Evolutionary conservation across 352 stramenopile genomes (phyloP).

Genomic region (Globisporangium spiculum): DNA sequence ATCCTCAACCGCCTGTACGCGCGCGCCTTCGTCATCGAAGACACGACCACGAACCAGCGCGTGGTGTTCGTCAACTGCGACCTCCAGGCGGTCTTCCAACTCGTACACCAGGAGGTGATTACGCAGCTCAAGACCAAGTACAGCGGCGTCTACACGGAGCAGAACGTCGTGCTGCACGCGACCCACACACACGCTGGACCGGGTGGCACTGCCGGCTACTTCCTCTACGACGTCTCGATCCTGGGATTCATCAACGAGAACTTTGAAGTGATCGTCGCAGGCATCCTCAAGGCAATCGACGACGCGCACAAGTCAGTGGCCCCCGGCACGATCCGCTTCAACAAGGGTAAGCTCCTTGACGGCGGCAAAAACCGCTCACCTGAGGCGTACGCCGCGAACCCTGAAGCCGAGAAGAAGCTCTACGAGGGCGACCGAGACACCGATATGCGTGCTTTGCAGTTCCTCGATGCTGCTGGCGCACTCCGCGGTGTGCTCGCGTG

Average conservation of each 20-base stretch:
- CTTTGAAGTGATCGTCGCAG: slow-evolving; percentile 62
- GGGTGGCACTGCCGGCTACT: slow-evolving; percentile 70
- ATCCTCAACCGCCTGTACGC: slow-evolving; percentile 64
- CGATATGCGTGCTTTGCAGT: slow-evolving; percentile 61
- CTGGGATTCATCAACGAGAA: slow-evolving; percentile 49
- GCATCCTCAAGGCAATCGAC: slow-evolving; percentile 62
- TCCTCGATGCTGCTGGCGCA: slow-evolving; percentile 31
- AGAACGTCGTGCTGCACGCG: slow-evolving; percentile 74
- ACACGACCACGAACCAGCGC: slow-evolving; percentile 30
- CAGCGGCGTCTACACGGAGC: slow-evolving; percentile 38
- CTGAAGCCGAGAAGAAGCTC: slow-evolving; percentile 40
- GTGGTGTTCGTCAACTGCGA: slow-evolving; percentile 55
- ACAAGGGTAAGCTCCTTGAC: slow-evolving; percentile 29
- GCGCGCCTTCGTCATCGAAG: slow-evolving; percentile 59
- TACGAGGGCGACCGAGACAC: slow-evolving; percentile 69
- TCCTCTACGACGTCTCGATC: slow-evolving; percentile 61
- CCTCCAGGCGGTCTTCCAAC: slow-evolving; percentile 41
- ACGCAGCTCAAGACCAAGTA: slow-evolving; percentile 38
- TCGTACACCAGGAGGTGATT: slow-evolving; percentile 57
- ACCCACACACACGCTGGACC: slow-evolving; percentile 85
- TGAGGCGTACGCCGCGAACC: slow-evolving; percentile 68
- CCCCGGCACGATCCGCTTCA: slow-evolving; percentile 39
- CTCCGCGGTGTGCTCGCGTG: slow-evolving; percentile 66
- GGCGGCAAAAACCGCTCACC: slow-evolving; percentile 72
- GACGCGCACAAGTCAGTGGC: slow-evolving; percentile 53